A percentile compares a stretch with the other conserved stretches of the same genome.
Evolutionary conservation across 352 stramenopile genomes (phyloP).

Genomic region (Globisporangium spiculum): DNA sequence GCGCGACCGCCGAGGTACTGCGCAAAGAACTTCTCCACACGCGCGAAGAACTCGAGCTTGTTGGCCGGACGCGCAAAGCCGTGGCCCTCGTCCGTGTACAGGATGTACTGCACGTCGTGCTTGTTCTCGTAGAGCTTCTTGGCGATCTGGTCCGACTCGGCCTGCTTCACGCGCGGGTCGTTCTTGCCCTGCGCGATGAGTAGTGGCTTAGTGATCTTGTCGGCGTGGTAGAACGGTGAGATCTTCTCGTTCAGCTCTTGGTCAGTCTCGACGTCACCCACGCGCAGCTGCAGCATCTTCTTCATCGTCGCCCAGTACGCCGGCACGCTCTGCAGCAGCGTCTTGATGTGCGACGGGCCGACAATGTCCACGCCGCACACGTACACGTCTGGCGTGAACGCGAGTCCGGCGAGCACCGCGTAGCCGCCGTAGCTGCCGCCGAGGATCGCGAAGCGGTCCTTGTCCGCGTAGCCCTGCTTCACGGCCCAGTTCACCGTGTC

Average conservation of each 20-base stretch:
- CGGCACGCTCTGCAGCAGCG: slow-evolving; percentile 39
- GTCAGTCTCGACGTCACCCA: slow-evolving; percentile 40
- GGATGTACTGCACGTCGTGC: slow-evolving; percentile 73
- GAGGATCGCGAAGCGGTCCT: slow-evolving; percentile 43
- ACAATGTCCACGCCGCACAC: slow-evolving; percentile 79
- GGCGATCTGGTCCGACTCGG: slow-evolving; percentile 74
- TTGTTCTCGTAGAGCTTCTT: slow-evolving; percentile 62
- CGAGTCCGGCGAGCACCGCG: slow-evolving; percentile 56
- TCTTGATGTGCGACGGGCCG: slow-evolving; percentile 43
- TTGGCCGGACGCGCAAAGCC: slow-evolving; percentile 67
- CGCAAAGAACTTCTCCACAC: slow-evolving; percentile 35
- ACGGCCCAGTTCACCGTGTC: slow-evolving; percentile 55
- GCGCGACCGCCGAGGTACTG: slow-evolving; percentile 32
- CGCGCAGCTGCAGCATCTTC: slow-evolving; percentile 37
- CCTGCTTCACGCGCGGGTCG: slow-evolving; percentile 71
- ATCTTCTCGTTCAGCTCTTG: slow-evolving; percentile 35
- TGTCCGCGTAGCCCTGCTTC: slow-evolving; percentile 53
- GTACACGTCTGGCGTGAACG: slow-evolving; percentile 81
- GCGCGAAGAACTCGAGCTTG: slow-evolving; percentile 59
- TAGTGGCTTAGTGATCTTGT: slow-evolving; percentile 74
- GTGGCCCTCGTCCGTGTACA: slow-evolving; percentile 83
- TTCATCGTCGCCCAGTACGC: slow-evolving; percentile 41
- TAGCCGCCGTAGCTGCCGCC: slow-evolving; percentile 77
- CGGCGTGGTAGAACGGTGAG: slow-evolving; percentile 69
- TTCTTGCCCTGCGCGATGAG: slow-evolving; percentile 82